Evolutionary conservation across 2,329 filamentous ascomycete species (phyloP), one percentile per base, ranked within the genome.

Genomic region (Alternaria infectoria): DNA sequence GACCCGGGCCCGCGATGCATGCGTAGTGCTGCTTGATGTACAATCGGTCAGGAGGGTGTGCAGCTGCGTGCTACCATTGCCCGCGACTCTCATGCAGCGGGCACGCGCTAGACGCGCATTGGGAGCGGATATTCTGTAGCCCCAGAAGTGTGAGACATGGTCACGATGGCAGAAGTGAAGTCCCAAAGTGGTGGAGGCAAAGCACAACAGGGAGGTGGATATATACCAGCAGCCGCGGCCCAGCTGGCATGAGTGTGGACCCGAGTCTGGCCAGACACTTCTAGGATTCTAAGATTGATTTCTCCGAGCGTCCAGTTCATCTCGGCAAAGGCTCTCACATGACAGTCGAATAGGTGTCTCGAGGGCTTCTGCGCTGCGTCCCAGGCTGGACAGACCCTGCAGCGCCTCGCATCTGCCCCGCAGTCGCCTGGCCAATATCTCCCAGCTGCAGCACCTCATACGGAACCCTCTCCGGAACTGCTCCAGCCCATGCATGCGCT

Each of bases 1-100:
- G 36, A 64, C 58, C 69, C 69, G 69, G 66, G 50, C 55, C 71
- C 71, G 70, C 71, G 69, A 63, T 65, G 71, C 71, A 68, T 51
- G 69, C 65, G 64, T 50, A 47, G 62, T 52, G 52, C 58, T 50
- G 64, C 46, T 60, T 30, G 60, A 57, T 32, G 64, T 40, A 51
- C 59, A 47, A 57, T 45, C 36, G 58, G 52, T 49, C 55, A 55
- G 45, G 65, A 69, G 66, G 66, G 69, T 69, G 67, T 69, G 60
- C 66, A 43, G 65, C 43, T 51, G 59, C 50, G 61, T 51, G 55
- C 54, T 69, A 49, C 58, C 52, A 61, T 70, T 61, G 65, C 46
- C 54, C 36, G 50, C 51, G 21, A 45, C 57, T 59, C 54, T 30
- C 49, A 55, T 52, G 26, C 59, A 63, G 51, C 44, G 36, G 21